Evolutionary conservation across 257 asterid species (phyloP).

Genomic region (Striga asiatica): DNA sequence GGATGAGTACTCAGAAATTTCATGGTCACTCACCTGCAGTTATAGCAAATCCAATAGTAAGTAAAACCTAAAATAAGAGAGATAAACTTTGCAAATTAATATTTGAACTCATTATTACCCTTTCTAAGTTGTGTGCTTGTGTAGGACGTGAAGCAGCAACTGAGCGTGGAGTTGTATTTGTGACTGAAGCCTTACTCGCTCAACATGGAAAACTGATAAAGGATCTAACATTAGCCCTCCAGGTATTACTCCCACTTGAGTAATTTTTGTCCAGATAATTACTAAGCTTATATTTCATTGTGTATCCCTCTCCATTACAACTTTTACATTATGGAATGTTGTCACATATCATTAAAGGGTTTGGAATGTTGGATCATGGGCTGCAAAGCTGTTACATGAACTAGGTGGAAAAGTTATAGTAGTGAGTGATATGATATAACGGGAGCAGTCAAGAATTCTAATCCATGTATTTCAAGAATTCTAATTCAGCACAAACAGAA

Average conservation of each 20-base stretch:
- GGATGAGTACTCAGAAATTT: no score
- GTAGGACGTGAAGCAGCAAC: slow-evolving; percentile 74
- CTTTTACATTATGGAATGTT: neutral
- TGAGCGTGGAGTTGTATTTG: slow-evolving; percentile 66
- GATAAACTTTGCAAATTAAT: no score
- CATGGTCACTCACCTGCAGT: no score
- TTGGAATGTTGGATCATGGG: slow-evolving; percentile 78
- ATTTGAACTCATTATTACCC: no score
- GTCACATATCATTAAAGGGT: slow-evolving; percentile 29
- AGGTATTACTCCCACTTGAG: no score
- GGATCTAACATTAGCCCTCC: slow-evolving; percentile 53
- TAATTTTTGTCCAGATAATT: no score
- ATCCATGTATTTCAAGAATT: slow-evolving; percentile 42
- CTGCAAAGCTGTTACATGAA: slow-evolving; percentile 59
- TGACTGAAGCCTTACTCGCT: slow-evolving; percentile 54
- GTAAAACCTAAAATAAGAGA: no score
- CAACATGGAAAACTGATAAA: slow-evolving; percentile 54
- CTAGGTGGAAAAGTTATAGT: slow-evolving; percentile 59
- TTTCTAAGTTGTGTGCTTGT: neutral
- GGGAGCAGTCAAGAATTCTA: slow-evolving; percentile 49
- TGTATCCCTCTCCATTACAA: no score
- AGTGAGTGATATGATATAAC: slow-evolving; percentile 66
- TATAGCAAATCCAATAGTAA: no score
- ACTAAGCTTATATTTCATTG: no score
- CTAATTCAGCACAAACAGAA: slow-evolving; percentile 40